Base-by-base conservation (phyloP, 371 early-diverging fungal genomes). In the Polyrhizophydium stewartii region DNA sequence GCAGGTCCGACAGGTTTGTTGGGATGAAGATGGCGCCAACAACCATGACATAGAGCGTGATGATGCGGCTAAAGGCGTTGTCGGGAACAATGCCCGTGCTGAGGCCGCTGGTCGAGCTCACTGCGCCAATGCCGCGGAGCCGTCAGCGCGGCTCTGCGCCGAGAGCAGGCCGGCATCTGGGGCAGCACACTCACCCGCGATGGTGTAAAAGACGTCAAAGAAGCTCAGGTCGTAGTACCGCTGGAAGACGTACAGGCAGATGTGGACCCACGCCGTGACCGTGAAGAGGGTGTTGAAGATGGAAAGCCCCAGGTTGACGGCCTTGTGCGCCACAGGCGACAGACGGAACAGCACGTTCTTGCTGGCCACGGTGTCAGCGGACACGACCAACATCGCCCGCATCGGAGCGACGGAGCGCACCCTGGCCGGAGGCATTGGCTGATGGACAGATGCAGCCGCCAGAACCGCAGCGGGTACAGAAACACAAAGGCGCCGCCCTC, bases 1-100 rank as follows among this genome's bases (percentile, higher is more conserved):
- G 68, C 45, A 89, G 73, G 56, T 87, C 87, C n/a, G 83, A 59
- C 43, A 89, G 72, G 35, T 74, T 68, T 13, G 86, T 77, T 24
- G 89, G 89, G 49, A 89, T 71, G 68, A 79, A 88, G 40, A 89
- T 73, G 25, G 85, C 78, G 13, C 89, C 89, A 33, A 84, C 73
- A 37, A 89, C 74, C 83, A 89, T 81, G 37, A 89, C 80, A 51
- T 76, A 82, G 45, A 87, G 65, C 9, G 53, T 57, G 21, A 88
- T 69, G 32, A 75, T 21, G n/a, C 87, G 70, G n/a, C 79, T 77
- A 40, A 83, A 82, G 58, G 65, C 55, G 49, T 73, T 81, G 60
- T 89, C 87, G 0, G 88, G 81, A 55, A 77, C 71, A 31, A 89
- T 81, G 35, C 79, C 63, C 1, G 89, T 81, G 58, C 69, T 75